phyloP scores from a whole-genome alignment of 371 early-diverging fungal species.

The Syncephalis fuscata region DNA sequence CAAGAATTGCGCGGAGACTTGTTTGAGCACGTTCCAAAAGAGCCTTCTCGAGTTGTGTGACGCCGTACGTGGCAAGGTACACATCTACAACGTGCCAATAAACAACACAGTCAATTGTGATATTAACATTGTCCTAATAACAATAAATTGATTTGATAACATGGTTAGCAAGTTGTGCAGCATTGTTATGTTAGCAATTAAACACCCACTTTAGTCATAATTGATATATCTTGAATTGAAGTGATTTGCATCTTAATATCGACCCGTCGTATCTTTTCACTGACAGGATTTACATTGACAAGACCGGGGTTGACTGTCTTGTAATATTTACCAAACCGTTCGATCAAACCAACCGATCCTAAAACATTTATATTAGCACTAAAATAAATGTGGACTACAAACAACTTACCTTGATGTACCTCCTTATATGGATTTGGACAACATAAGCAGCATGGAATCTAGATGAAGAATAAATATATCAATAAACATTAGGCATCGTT shows the following conservation, averaged over 20 bases:
- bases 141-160: slow-evolving; percentile 1
- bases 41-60: slow-evolving; percentile 53
- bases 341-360: slow-evolving; percentile 57
- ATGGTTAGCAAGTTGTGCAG: slow-evolving; percentile 32
- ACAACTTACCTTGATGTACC: slow-evolving; percentile 26
- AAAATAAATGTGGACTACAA: not conserved
- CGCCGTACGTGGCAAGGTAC: slow-evolving; percentile 56
- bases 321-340: slow-evolving; percentile 70
- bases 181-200: slow-evolving; percentile 4
- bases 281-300: slow-evolving; percentile 53
- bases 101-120: slow-evolving; percentile 68
- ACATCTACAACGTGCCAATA: slow-evolving; percentile 78
- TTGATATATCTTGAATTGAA: slow-evolving; percentile 11
- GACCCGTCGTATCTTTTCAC: slow-evolving; percentile 43
- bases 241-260: slow-evolving; percentile 18
- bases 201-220: slow-evolving; percentile 17
- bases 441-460: slow-evolving; percentile 39
- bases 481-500: not conserved
- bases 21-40: slow-evolving; percentile 64
- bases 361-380: slow-evolving; percentile 6
- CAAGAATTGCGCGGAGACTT: slow-evolving; percentile 51
- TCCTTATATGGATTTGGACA: slow-evolving; percentile 64
- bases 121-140: slow-evolving; percentile 52
- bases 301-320: slow-evolving; percentile 83
- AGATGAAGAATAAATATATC: not conserved